A percentile compares a stretch with the other conserved stretches of the same genome.
phyloP scores from a whole-genome alignment of 1,284 basidiomycete genomes.

The Trametes versicolor region DNA sequence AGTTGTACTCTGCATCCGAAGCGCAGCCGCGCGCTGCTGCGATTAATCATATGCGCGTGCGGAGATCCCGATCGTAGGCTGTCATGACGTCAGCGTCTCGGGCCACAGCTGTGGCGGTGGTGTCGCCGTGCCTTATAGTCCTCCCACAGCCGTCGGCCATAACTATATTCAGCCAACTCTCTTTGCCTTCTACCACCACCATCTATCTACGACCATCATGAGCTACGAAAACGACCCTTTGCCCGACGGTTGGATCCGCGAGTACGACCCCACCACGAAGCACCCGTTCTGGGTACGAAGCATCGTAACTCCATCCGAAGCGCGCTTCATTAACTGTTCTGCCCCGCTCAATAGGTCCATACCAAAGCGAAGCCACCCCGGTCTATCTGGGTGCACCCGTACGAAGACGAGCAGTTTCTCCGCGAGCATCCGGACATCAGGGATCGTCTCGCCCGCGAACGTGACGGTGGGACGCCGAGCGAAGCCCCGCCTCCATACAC shows the following conservation, averaged over 20 bases:
- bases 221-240: slow-evolving; percentile 43
- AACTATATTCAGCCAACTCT: not conserved
- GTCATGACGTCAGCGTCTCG: slow-evolving; percentile 14
- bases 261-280: slow-evolving; percentile 56
- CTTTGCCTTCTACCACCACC: slow-evolving; percentile 18
- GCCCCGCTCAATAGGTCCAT: slow-evolving; percentile 58
- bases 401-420: slow-evolving; percentile 72
- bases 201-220: slow-evolving; percentile 31
- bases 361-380: slow-evolving; percentile 70
- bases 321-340: slow-evolving; percentile 22
- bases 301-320: slow-evolving; percentile 13
- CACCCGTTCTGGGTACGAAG: slow-evolving; percentile 55
- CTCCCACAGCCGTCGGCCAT: not conserved
- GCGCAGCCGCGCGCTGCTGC: not conserved
- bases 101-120: slow-evolving; percentile 8
- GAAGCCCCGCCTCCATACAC: slow-evolving; percentile 40
- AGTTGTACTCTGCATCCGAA: not conserved
- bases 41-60: not conserved
- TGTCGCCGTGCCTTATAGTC: not conserved
- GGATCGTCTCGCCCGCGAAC: slow-evolving; percentile 47
- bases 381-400: slow-evolving; percentile 76
- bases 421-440: slow-evolving; percentile 61
- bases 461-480: slow-evolving; percentile 17
- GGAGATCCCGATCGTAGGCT: slow-evolving; percentile 15
- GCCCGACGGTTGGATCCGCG: slow-evolving; percentile 71